Evolutionary conservation across 768 basidiomycete genomes (phyloP), one percentile per base, ranked within the genome.

Genomic region (Boletus pseudopeckii): DNA sequence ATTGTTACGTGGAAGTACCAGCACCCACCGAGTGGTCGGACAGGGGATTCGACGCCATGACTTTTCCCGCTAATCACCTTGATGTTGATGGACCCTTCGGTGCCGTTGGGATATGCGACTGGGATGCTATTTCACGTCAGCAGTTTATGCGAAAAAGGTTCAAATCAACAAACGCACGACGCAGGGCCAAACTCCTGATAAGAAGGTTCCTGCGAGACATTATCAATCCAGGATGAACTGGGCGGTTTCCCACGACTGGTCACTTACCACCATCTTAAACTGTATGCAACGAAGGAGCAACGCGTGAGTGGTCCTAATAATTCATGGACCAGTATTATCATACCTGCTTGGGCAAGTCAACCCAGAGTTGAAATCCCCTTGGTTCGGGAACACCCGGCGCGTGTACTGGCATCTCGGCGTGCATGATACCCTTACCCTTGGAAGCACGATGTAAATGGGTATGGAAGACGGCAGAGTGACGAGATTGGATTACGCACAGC

Each of bases 1-100:
- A 95, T 84, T 53, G 74, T 82, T 56, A 87, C 72, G 64, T 95
- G 91, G 73, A 95, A 86, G 71, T 83, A 97, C 90, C 92, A 95
- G 71, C 93, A 95, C 6, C 95, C 95, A 13, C 95, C 95, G 1
- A 94, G 80, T 0, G 92, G 92, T 45, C 88, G 77, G 22, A 98
- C 94, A 26, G 93, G 93, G 2, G 92, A 94, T 64, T 88, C 86
- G 14, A 84, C 77, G 13, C 90, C 92, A 59, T 94, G 83, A 54
- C 90, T 90, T 67, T 85, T 86, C 6, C 96, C 96, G 57, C 90
- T 92, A 60, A 98, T 90, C 38, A 98, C 86, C 64, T 83, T 90
- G 63, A 97, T 78, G 58, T 77, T 80, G 33, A 86, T 74, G 13
- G 80, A 78, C 6, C 90, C 90, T 39, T 86, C 79, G 3, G 73